Conservation (phyloP, 192 early-diverging fungal genomes). For the Chytriomyces sp. region DNA sequence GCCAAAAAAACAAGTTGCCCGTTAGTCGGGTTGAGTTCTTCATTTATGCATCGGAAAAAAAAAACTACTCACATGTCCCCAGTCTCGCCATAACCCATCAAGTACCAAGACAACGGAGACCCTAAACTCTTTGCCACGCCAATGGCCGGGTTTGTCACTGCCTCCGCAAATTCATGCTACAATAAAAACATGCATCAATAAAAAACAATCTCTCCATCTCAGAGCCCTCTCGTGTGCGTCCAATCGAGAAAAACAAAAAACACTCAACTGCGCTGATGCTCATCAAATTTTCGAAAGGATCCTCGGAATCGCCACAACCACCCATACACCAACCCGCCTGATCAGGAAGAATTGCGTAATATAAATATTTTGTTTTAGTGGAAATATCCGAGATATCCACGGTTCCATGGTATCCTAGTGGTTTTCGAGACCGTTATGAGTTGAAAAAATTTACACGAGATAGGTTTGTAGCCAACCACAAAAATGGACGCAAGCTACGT, state of each 20-base stretch:
- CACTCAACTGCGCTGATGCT: neutral
- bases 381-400: neutral
- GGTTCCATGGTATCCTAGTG: neutral
- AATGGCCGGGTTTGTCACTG: neutral
- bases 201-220: too few relatives aligned
- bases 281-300: slow-evolving; percentile 12
- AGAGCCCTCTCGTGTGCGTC: too few relatives aligned
- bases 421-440: neutral
- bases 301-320: slow-evolving; percentile 5
- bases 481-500: neutral
- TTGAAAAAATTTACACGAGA: too few relatives aligned
- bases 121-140: neutral
- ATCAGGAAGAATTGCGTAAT: slow-evolving; percentile 5
- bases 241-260: too few relatives aligned
- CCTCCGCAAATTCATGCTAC: slow-evolving; percentile 10
- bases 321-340: slow-evolving; percentile 23
- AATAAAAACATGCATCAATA: too few relatives aligned
- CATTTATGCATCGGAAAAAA: too few relatives aligned
- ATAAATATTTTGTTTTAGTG: slow-evolving; percentile 5
- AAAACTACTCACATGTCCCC: slow-evolving; percentile 1
- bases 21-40: too few relatives aligned
- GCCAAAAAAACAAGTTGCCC: too few relatives aligned
- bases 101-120: slow-evolving; percentile 1
- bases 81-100: neutral
- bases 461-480: neutral